A percentile compares a stretch with the other conserved stretches of the same genome.
These are phyloP conservation scores for Curvularia lunata DNA, from an alignment of 2,329 filamentous ascomycete species.

Conservation along the genomic window DNA sequence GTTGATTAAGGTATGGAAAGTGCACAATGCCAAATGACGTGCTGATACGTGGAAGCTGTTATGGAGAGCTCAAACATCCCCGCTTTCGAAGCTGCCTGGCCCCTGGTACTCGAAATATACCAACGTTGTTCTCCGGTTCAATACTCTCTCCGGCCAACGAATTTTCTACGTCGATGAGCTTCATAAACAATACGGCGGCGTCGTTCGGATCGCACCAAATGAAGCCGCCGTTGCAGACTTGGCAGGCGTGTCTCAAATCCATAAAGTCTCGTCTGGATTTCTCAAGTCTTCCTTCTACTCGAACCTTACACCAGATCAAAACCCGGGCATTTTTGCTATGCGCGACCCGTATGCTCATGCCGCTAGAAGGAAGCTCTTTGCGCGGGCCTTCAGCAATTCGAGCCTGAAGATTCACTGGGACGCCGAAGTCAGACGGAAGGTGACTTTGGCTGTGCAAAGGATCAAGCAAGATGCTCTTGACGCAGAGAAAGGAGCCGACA, in stretches of 20 bases:
- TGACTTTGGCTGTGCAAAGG: constrained; percentile 39
- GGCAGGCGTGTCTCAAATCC: constrained; percentile 33
- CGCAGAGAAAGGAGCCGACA: constrained; percentile 35
- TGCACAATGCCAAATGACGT: background rate
- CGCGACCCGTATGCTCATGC: constrained; percentile 46
- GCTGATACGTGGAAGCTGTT: background rate
- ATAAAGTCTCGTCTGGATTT: constrained; percentile 50
- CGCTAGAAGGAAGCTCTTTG: constrained; percentile 46
- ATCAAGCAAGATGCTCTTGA: constrained; percentile 33
- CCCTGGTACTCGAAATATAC: constrained; percentile 41
- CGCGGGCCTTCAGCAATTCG: constrained; percentile 46
- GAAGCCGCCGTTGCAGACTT: constrained; percentile 33
- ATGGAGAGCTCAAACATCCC: background rate
- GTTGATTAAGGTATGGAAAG: background rate
- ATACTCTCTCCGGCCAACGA: constrained; percentile 46
- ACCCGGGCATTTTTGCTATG: constrained; percentile 46
- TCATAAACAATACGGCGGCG: constrained; percentile 40
- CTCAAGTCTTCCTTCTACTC: constrained; percentile 52
- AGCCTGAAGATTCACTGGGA: constrained; percentile 49
- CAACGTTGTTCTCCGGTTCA: constrained; percentile 43
- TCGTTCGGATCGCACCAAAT: constrained; percentile 35
- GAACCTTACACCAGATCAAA: constrained; percentile 26
- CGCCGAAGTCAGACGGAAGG: constrained; percentile 40
- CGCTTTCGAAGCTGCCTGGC: constrained; percentile 30
- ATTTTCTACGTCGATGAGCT: constrained; percentile 50